Evolutionary conservation across 495 filamentous ascomycete genomes (phyloP).

Genomic region (Neurospora sp.): DNA sequence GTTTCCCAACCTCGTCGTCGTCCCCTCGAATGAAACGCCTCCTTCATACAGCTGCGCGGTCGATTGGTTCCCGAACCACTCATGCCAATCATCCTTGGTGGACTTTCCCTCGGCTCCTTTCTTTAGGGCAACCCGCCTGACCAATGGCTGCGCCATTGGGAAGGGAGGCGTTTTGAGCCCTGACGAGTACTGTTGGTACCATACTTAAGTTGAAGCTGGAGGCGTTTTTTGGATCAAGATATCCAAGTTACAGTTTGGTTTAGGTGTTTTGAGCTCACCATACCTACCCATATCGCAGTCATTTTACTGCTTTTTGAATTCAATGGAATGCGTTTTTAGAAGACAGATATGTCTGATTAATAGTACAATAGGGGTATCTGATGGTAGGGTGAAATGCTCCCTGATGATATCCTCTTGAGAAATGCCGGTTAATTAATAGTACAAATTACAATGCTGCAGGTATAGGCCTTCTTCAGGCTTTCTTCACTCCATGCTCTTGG

Average conservation of each 20-base stretch:
- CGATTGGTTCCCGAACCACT: conserved; percentile 67
- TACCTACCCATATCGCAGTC: background rate
- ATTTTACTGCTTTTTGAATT: background rate
- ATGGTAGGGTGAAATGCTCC: background rate
- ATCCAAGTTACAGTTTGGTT: fast-evolving
- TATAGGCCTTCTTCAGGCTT: background rate
- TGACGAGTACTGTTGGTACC: no score
- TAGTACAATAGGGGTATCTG: background rate
- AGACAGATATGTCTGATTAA: background rate
- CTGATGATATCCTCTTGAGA: background rate
- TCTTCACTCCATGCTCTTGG: background rate
- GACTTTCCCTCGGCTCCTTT: conserved; percentile 58
- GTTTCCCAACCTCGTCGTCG: background rate
- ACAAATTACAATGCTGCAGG: background rate
- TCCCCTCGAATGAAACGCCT: no score
- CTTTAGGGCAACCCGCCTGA: no score
- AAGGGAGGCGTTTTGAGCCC: no score
- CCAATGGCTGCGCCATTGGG: no score
- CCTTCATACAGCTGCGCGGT: no score
- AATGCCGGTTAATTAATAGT: background rate
- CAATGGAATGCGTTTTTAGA: background rate
- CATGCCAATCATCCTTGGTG: conserved; percentile 94
- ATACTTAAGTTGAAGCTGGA: no score
- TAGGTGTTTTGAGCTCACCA: background rate
- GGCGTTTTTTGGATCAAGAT: background rate